These are phyloP conservation scores for Kwoniella bestiolae DNA, from an alignment of 768 basidiomycete genomes.

Conservation along the genomic window DNA sequence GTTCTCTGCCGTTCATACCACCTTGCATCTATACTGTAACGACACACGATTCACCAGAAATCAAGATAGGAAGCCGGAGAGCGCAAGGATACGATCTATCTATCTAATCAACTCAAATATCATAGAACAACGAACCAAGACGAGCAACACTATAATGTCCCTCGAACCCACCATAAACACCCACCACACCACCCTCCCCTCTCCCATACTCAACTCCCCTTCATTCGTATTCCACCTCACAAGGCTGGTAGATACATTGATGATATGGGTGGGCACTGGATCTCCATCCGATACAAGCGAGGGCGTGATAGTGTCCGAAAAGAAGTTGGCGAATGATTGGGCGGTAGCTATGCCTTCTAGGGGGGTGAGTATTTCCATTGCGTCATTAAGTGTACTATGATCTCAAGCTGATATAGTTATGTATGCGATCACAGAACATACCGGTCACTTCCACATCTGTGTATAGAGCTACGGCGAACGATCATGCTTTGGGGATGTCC, in stretches of 20 bases:
- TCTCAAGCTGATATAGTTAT: conserved; percentile 9
- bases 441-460: conserved; percentile 44
- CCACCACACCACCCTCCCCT: conserved; percentile 36
- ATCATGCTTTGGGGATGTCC: conserved; percentile 44
- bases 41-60: no score
- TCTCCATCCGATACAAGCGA: conserved; percentile 13
- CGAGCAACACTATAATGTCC: background rate
- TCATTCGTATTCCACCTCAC: conserved; percentile 47
- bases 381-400: background rate
- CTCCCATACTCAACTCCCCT: conserved; percentile 31
- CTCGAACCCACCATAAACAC: conserved; percentile 23
- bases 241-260: conserved; percentile 33
- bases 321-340: conserved; percentile 45
- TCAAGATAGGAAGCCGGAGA: no score
- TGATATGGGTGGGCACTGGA: conserved; percentile 47
- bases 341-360: conserved; percentile 48
- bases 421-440: conserved; percentile 25
- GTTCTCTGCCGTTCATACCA: no score
- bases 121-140: background rate
- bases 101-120: no score
- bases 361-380: conserved; percentile 30
- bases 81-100: no score
- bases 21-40: no score
- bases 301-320: conserved; percentile 18
- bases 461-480: conserved; percentile 37